Conservation (phyloP, 495 filamentous ascomycete genomes). For the Annulohypoxylon maeteangense region DNA sequence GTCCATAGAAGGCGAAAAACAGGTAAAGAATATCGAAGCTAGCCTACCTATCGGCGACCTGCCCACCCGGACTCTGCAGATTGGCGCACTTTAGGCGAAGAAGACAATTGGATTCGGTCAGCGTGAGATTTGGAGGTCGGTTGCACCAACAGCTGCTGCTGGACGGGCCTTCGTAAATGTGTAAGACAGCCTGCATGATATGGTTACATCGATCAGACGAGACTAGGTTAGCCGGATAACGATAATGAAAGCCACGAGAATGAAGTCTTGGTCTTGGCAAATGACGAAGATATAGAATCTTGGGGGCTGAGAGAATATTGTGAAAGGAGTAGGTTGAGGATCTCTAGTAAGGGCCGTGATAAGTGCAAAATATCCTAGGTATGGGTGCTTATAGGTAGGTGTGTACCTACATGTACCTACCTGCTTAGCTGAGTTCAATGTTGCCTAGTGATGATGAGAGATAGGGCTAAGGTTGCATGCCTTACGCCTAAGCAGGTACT, state of each 20-base stretch:
- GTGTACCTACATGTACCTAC: background rate
- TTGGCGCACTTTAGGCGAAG: constrained; percentile 5
- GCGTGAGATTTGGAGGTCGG: constrained; percentile 38
- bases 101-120: constrained; percentile 33
- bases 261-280: constrained; percentile 30
- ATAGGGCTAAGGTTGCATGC: background rate
- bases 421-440: background rate
- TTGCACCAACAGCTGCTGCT: constrained; percentile 29
- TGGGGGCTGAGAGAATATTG: constrained; percentile 1
- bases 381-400: too few species aligned
- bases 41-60: constrained; percentile 36
- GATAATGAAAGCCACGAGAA: constrained; percentile 4
- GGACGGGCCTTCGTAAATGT: constrained; percentile 6
- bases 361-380: too few species aligned
- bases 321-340: background rate
- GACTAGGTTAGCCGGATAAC: constrained; percentile 13
- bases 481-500: background rate
- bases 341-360: background rate
- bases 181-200: constrained; percentile 40
- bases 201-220: constrained; percentile 32
- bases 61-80: constrained; percentile 31
- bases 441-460: too few species aligned
- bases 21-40: constrained; percentile 13
- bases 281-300: background rate
- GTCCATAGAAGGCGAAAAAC: constrained; percentile 7